Percentiles rank a stretch among this genome's conserved stretches.
Conservation (phyloP, 2,329 filamentous ascomycete species). For the Aphanocladium album region DNA sequence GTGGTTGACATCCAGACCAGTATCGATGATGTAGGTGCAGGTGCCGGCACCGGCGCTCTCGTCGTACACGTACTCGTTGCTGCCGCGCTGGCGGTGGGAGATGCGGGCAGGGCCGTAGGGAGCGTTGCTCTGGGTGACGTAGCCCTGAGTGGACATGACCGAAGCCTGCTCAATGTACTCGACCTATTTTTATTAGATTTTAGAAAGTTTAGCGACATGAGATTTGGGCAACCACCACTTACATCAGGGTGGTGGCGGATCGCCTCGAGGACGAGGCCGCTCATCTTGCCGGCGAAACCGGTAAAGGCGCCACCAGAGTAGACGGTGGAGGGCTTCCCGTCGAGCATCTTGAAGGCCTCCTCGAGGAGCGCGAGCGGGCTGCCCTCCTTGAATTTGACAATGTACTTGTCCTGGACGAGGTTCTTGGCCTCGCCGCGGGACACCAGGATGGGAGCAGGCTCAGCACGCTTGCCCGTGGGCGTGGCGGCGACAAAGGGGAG, state of each 20-base stretch:
- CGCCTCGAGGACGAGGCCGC: slow-evolving; percentile 12
- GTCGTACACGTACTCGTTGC: slow-evolving; percentile 27
- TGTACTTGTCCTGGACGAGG: slow-evolving; percentile 19
- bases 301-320: slow-evolving; percentile 18
- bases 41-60: slow-evolving; percentile 28
- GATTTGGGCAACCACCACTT: no score
- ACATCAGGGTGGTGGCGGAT: slow-evolving; percentile 17
- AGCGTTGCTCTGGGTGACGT: slow-evolving; percentile 26
- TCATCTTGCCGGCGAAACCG: slow-evolving; percentile 18
- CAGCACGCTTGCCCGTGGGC: slow-evolving; percentile 12
- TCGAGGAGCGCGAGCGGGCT: slow-evolving; percentile 14
- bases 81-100: slow-evolving; percentile 22
- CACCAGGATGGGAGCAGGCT: slow-evolving; percentile 16
- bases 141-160: slow-evolving; percentile 21
- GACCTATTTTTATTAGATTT: slow-evolving; percentile 18
- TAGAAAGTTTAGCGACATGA: no score
- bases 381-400: slow-evolving; percentile 18
- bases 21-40: slow-evolving; percentile 38
- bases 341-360: slow-evolving; percentile 12
- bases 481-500: slow-evolving; percentile 8
- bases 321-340: slow-evolving; percentile 16
- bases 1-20: slow-evolving; percentile 30
- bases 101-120: slow-evolving; percentile 31
- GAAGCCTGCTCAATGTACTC: slow-evolving; percentile 31
- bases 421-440: slow-evolving; percentile 14